Evolutionary conservation across 169 alveolate genomes (phyloP), one percentile per base, ranked within the genome.

Genomic region (Cryptosporidium andersoni): DNA sequence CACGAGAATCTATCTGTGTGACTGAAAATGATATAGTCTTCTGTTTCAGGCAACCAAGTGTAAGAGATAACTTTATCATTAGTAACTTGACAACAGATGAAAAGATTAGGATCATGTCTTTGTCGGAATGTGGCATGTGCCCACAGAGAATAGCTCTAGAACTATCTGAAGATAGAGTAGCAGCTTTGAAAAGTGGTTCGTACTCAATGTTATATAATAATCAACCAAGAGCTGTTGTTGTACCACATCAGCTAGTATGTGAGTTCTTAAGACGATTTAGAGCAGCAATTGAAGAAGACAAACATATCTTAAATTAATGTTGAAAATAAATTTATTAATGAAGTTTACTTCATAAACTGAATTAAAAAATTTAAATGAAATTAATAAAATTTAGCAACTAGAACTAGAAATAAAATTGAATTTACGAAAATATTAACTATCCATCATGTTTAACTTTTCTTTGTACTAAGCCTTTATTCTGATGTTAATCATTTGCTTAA

Each of bases 71-170:
- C 42, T 74, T 74, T 39, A 68, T 58, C 14, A 74, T 74, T 42
- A 47, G 63, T 45, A 66, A 74, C 34, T 62, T 74, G 5, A 74
- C 85, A 36, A 74, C 85, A 4, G 85, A 74, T 40, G 85, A 74
- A 16, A 74, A 74, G 37, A 74, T 74, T 14, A 74, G 85, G 60
- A 74, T 74, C 9, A 74, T 74, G 68, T 74, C 85, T 9, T 63
- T 74, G 7, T 56, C 85, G 3, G 85, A 74, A 42, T 42, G 64
- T 16, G 85, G 85, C 3, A 74, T 74, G 85, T 74, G 85, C 58
- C 85, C 85, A 47, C 85, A 74, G 48, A 74, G 85, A 43, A 74
- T 74, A 58, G 85, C 85, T 16, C 85, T 74, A 12, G 85, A 74
- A 55, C 25, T 74, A 60, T 74, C 85, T 36, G 85, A 74, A 58